Evolutionary conservation across 805 yeast species (phyloP).

Genomic region (Torulaspora indica): DNA sequence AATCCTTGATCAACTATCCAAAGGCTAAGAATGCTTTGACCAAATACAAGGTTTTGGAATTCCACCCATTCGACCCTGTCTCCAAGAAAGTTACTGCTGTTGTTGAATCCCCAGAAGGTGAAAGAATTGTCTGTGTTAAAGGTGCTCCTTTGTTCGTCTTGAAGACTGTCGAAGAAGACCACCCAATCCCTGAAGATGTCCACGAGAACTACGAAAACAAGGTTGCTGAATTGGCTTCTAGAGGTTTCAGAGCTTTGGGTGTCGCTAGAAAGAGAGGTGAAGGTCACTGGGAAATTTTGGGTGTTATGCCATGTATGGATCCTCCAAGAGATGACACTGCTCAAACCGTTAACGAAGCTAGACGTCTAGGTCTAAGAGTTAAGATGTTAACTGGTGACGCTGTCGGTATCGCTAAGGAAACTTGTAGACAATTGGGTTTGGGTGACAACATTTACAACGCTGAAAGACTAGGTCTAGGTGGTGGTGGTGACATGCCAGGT

Average conservation of each 20-base stretch:
- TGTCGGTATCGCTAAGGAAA: constrained; percentile 97
- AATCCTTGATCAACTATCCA: constrained; percentile 82
- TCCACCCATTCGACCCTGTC: constrained; percentile 97
- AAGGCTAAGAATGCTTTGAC: constrained; percentile 88
- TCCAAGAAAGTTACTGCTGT: constrained; percentile 93
- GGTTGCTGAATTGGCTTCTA: constrained; percentile 94
- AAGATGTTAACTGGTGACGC: constrained; percentile 99
- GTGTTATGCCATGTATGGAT: constrained; percentile 98
- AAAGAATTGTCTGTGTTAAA: constrained; percentile 90
- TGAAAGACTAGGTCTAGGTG: constrained; percentile 92
- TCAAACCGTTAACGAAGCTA: constrained; percentile 87
- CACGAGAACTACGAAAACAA: constrained; percentile 93
- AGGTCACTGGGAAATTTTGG: constrained; percentile 96
- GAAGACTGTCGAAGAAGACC: constrained; percentile 95
- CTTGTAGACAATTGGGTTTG: constrained; percentile 94
- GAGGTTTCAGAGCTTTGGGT: constrained; percentile 98
- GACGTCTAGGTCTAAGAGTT: constrained; percentile 85
- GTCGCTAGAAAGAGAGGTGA: constrained; percentile 98
- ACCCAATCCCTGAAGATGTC: constrained; percentile 90
- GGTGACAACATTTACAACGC: constrained; percentile 97
- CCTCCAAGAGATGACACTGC: constrained; percentile 99
- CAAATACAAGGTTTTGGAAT: constrained; percentile 90
- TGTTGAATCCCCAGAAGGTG: constrained; percentile 95
- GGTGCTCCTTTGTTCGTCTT: constrained; percentile 97
- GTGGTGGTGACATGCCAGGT: constrained; percentile 96